phyloP scores from a whole-genome alignment of 305 asterid species.

The Petunia hybrid region DNA sequence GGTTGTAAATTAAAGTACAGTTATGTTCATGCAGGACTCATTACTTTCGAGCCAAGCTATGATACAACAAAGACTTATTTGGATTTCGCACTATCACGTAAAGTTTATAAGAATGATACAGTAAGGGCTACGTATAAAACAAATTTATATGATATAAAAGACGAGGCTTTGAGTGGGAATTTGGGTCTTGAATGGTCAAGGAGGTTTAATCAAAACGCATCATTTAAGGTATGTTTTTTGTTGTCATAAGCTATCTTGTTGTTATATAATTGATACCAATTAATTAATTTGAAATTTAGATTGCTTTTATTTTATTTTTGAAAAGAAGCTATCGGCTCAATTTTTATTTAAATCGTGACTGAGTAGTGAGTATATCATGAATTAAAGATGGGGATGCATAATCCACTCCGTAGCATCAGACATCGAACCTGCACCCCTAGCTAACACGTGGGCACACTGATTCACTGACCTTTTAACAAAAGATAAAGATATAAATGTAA shows the following conservation, averaged over 20 bases:
- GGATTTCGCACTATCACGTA: conserved; percentile 76
- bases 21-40: conserved; percentile 72
- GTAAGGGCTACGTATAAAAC: conserved; percentile 77
- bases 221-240: conserved; percentile 70
- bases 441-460: too few relatives aligned
- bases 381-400: too few relatives aligned
- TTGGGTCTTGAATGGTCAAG: conserved; percentile 88
- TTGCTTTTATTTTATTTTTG: too few relatives aligned
- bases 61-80: conserved; percentile 73
- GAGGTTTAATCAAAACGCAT: conserved; percentile 60
- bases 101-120: conserved; percentile 66
- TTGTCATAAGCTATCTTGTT: conserved; percentile 19
- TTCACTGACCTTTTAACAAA: too few relatives aligned
- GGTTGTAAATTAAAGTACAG: conserved; percentile 76
- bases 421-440: too few relatives aligned
- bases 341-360: too few relatives aligned
- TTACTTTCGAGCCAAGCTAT: conserved; percentile 79
- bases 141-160: neutral
- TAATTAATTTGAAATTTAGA: neutral
- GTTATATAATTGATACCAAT: neutral
- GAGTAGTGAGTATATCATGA: too few relatives aligned
- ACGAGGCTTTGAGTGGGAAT: conserved; percentile 46
- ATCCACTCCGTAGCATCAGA: too few relatives aligned
- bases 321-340: too few relatives aligned
- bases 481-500: too few relatives aligned